Evolutionary conservation across 371 early-diverging fungal genomes (phyloP), one percentile per base, ranked within the genome.

Genomic region (Encephalitozoon romaleae): DNA sequence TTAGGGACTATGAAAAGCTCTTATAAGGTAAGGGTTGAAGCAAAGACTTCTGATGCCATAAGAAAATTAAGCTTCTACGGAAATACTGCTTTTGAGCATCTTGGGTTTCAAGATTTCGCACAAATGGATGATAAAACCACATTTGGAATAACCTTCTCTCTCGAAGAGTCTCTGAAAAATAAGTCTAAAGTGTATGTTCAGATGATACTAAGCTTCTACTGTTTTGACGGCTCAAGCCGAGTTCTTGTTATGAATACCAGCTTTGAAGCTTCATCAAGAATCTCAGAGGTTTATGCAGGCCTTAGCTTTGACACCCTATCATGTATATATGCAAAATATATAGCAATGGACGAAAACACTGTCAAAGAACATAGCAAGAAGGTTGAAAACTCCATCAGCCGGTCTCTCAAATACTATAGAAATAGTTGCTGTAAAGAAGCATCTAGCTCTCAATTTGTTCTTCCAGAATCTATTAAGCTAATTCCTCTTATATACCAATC

Each of bases 231-330:
- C 8, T 38, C 49, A 52, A 45, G 52, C 1, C 76, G 76, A 54
- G 53, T 65, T 9, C 23, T 78, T 34, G 70, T 84, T 15, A 42
- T 81, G 25, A 86, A 86, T 67, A 42, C 71, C 15, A 23, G 28
- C 34, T 79, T 83, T 66, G 66, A 30, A 43, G 70, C 67, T 12
- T 73, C 78, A 15, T 34, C 69, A 26, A 45, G 72, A 42, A 15
- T 72, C 6, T 63, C 70, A 15, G 69, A 78, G 34, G 26, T 86
- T 5, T 84, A 70, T 65, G 65, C 63, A 28, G 42, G 43, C 32
- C 25, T 84, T 6, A 66, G 78, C 21, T 76, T 83, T 72, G 86
- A 86, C 67, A 76, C 83, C 9, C 30, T 86, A 23, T 83, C 84
- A 78, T 67, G 74, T 25, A 63, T 51, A 45, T 64, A 80, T 32